Percentiles rank a stretch among this genome's conserved stretches.
phyloP scores from a whole-genome alignment of 2,329 filamentous ascomycete species.

The Macroventuria anomochaeta region DNA sequence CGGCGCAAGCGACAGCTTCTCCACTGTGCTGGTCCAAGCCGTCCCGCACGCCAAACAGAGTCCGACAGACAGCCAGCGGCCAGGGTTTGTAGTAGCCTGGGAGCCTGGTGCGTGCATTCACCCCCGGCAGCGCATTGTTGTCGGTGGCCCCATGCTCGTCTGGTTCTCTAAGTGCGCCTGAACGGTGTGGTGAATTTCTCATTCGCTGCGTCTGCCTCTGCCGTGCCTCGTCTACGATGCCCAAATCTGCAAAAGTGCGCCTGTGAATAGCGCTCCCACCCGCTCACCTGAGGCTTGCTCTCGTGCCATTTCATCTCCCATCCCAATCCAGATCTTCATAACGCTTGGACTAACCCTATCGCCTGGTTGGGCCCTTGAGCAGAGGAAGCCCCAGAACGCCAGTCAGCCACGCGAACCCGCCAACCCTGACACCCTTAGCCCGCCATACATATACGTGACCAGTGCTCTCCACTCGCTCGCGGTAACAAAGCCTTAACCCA shows the following conservation, averaged over 20 bases:
- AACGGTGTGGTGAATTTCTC: slow-evolving; percentile 49
- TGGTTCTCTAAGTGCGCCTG: slow-evolving; percentile 40
- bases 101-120: slow-evolving; percentile 38
- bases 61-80: slow-evolving; percentile 41
- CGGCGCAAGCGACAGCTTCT: slow-evolving; percentile 47
- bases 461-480: slow-evolving; percentile 50
- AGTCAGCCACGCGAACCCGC: slow-evolving; percentile 52
- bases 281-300: slow-evolving; percentile 46
- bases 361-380: slow-evolving; percentile 48
- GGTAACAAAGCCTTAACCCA: slow-evolving; percentile 48
- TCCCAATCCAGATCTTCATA: slow-evolving; percentile 51
- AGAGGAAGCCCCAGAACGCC: slow-evolving; percentile 44
- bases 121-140: slow-evolving; percentile 40
- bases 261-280: slow-evolving; percentile 46
- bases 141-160: slow-evolving; percentile 41
- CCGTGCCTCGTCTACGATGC: slow-evolving; percentile 50
- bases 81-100: slow-evolving; percentile 40
- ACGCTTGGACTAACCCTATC: slow-evolving; percentile 53
- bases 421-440: slow-evolving; percentile 49
- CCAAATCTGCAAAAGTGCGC: slow-evolving; percentile 47
- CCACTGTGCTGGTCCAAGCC: slow-evolving; percentile 49
- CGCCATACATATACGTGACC: slow-evolving; percentile 54
- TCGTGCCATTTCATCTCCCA: slow-evolving; percentile 42
- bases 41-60: slow-evolving; percentile 48
- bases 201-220: slow-evolving; percentile 46